Evolutionary conservation across 345 rosid genomes (phyloP).

Genomic region (Clausena lansium): DNA sequence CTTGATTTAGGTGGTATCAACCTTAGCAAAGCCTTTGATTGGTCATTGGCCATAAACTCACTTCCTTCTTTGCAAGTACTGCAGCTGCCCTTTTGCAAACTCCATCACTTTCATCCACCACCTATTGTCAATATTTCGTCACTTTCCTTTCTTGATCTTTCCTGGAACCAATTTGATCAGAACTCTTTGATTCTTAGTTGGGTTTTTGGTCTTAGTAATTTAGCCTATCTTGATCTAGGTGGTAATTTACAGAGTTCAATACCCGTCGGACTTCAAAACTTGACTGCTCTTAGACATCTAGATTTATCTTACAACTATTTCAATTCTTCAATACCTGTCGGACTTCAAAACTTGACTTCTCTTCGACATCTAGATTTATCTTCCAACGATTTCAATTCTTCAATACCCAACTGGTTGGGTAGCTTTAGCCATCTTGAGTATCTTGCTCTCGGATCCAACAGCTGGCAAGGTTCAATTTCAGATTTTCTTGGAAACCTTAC

Average conservation of each 20-base stretch:
- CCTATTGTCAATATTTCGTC: not conserved
- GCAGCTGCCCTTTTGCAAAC: fast-evolving
- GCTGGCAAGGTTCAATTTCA: not conserved
- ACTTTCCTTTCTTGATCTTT: not conserved
- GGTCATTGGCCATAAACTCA: not conserved
- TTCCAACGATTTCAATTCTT: too few relatives aligned
- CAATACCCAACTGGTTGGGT: conserved; percentile 15
- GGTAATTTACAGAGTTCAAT: not conserved
- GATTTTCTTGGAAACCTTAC: conserved; percentile 14
- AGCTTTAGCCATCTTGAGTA: not conserved
- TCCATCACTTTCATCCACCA: not conserved
- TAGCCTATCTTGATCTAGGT: conserved; percentile 19
- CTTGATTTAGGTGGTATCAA: not conserved
- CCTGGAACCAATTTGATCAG: fast-evolving
- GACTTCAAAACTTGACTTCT: too few relatives aligned
- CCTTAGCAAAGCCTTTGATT: not conserved
- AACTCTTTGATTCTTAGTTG: conserved; percentile 10
- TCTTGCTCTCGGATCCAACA: not conserved
- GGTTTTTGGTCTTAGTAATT: conserved; percentile 13
- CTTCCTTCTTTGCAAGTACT: not conserved
- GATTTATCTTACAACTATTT: not conserved
- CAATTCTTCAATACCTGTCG: conserved; percentile 10
- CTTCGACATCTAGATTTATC: too few relatives aligned
- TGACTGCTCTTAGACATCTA: conserved; percentile 11
- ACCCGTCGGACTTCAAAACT: not conserved